Evolutionary conservation across 768 basidiomycete genomes (phyloP), one percentile per base, ranked within the genome.

Genomic region (Lenzites betulinus): DNA sequence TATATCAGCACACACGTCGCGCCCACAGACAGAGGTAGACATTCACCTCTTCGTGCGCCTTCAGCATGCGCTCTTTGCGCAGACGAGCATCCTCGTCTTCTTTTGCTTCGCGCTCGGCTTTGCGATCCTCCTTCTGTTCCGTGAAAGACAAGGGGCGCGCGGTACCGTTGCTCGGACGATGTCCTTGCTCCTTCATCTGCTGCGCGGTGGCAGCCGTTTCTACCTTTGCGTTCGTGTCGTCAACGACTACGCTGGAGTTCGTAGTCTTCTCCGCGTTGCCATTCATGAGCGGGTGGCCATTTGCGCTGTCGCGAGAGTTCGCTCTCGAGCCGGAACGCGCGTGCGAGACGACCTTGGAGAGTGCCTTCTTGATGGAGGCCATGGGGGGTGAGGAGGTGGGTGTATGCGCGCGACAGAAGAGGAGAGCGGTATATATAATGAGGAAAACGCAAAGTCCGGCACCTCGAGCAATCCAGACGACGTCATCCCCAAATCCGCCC

Each of bases 111-210:
- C 71, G 64, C 22, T 69, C 69, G n/a, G 43, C 28, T 58, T 43
- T 58, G 15, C 69, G 57, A 18, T 69, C 54, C 13, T 62, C 63
- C 60, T 67, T 69, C 59, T 65, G 58, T 58, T 69, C 69, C 1
- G 67, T 69, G 59, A 70, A 67, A 4, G 66, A 67, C 15, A 64
- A 51, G 3, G 46, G 47, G 9, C 62, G 41, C n/a, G 28, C 50
- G 35, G 18, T 2, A 18, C 41, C 15, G 49, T 54, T 53, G 15
- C 39, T 41, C 7, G 67, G 62, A 22, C 62, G 58, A 2, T 44
- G 48, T 56, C 42, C 22, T 60, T 59, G 39, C n/a, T 51, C 58
- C 12, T 48, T 23, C 13, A 44, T 28, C 33, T 62, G 60, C 36
- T 65, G 58, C 18, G 42, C 22, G 43, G 49, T 58, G 0, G 58